Base-by-base conservation (phyloP, 1,139 yeast species). In the Pichia cactophila region DNA sequence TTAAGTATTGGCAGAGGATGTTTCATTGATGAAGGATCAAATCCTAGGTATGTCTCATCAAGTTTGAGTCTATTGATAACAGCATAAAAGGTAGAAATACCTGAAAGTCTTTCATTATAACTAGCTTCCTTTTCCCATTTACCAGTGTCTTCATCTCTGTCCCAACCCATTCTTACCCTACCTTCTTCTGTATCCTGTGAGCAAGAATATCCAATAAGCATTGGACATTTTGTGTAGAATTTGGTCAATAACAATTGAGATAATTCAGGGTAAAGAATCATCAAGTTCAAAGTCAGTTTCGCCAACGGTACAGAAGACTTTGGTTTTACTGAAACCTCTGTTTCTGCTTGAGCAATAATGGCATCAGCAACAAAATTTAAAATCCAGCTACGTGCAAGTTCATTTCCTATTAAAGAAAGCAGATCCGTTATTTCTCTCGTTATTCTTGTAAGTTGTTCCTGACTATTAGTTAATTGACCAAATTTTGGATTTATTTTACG, bases 191-290 rank as follows among this genome's bases (percentile, higher is more conserved):
- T 86, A 50, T 83, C 88, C 33, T 85, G 78, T 1, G 74, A 54
- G 59, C 94, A 81, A 1, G 86, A 72, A 63, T 74, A 89, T 0
- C 98, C 98, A 44, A 94, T 81, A 26, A 90, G 77, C 51, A 77
- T 78, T 0, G 98, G 97, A 60, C 98, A 92, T 61, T 90, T 88
- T 63, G 90, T 90, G 38, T 88, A 85, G 60, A 92, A 78, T 56
- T 97, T 75, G 0, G 97, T 95, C 58, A 81, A 68, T 38, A 92
- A 64, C 48, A 75, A 78, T 50, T 84, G 84, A 41, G 77, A 74
- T 49, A 92, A 72, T 20, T 83, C 89, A 0, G 88, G 84, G 58
- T 78, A 83, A 33, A 70, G 65, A 14, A 73, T 61, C 58, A 89
- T 63, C 43, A 89, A 62, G 42, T 73, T 71, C 31, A 77, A 64